Evolutionary conservation across 164 flowering plant species (phyloP), one percentile per base, ranked within the genome.

Genomic region (Tinospora cordifolia): DNA sequence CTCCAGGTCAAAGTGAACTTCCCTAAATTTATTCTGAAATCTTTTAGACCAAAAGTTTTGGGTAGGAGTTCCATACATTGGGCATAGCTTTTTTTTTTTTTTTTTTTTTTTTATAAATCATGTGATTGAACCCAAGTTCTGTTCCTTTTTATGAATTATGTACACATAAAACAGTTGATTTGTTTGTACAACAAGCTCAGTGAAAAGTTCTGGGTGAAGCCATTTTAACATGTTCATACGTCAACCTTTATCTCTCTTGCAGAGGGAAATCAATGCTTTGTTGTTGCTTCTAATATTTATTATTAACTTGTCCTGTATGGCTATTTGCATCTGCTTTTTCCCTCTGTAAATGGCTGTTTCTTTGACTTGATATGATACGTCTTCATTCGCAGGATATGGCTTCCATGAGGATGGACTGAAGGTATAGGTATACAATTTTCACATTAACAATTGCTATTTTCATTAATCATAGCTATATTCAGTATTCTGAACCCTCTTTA

Each of bases 331-430:
- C 59, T 0, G 21, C 0, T 51, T 51, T 51, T n/a, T 51, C 59
- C 19, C 59, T 14, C 59, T 17, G 8, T 51, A 51, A n/a, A 51
- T 6, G 8, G n/a, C 19, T 7, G 21, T 51, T 17, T 1, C 2
- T 17, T n/a, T 51, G 59, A 51, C 69, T 67, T 17, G 41, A 49
- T 17, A 2, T 22, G 17, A 9, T 44, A 57, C 24, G n/a, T n/a
- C n/a, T 38, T 63, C 24, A 21, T 44, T 73, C 78, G 71, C 84
- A 93, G 98, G 98, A 57, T 87, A 86, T 83, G 98, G 98, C 22
- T 93, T 93, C 75, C 98, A 93, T 70, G 98, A 93, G 78, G 97
- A 93, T 80, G 98, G 98, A 74, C 57, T 88, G 36, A 91, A 91
- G 98, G 97, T 89, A 83, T 64, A 51, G 59, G 59, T 51, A 51